Evolutionary conservation across 2,329 filamentous ascomycete species (phyloP).

Genomic region (Stachybotrys echinatus): DNA sequence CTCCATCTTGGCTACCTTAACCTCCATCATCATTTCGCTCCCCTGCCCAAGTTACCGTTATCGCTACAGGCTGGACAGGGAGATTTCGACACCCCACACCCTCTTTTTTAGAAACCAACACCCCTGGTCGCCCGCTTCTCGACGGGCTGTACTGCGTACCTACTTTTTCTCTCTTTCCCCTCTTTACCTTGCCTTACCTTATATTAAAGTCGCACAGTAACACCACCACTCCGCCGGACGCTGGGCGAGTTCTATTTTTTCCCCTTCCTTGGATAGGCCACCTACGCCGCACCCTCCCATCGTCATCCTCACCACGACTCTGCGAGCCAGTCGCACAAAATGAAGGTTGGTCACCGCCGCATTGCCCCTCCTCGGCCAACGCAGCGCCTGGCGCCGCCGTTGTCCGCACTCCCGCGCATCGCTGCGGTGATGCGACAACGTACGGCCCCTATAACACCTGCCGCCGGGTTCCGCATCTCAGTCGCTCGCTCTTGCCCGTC

Average conservation of each 20-base stretch:
- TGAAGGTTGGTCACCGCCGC: conserved; percentile 27
- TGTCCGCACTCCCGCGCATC: conserved; percentile 9
- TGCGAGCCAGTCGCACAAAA: conserved; percentile 22
- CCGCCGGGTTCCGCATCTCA: not conserved
- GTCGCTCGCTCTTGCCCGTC: conserved; percentile 1
- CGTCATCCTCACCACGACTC: conserved; percentile 16
- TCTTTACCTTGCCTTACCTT: not conserved
- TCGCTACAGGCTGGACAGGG: not conserved
- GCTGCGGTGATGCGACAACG: not conserved
- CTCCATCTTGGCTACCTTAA: too few species aligned
- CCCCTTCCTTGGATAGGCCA: conserved; percentile 12
- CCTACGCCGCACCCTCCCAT: conserved; percentile 11
- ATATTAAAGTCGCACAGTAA: not conserved
- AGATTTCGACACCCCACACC: not conserved
- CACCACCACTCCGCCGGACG: not conserved
- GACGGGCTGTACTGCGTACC: not conserved
- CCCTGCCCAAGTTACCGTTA: too few species aligned
- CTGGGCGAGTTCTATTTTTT: conserved; percentile 13
- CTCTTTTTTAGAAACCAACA: not conserved
- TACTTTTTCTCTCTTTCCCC: not conserved
- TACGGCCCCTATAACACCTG: not conserved
- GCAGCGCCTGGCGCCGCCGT: conserved; percentile 5
- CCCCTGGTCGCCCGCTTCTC: not conserved
- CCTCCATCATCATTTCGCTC: too few species aligned
- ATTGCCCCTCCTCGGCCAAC: not conserved